Conservation (phyloP, 768 basidiomycete genomes). For the Trametes villosa region DNA sequence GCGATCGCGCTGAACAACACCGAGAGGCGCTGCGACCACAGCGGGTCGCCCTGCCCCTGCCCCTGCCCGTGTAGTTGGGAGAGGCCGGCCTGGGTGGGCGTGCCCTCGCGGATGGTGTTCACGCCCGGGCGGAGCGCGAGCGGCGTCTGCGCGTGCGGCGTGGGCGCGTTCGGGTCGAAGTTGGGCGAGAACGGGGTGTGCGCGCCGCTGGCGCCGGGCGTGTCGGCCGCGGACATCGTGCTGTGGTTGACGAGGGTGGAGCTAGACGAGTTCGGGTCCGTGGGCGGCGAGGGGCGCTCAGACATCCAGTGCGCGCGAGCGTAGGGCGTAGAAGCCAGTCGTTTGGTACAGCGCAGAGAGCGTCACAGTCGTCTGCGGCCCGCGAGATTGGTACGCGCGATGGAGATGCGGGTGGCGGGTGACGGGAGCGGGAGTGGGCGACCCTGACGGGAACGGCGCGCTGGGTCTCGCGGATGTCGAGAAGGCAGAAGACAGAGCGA, state of each 20-base stretch:
- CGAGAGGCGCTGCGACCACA: slow-evolving; percentile 41
- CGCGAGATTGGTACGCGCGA: too few species aligned
- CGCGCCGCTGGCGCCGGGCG: not conserved
- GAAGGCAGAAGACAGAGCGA: not conserved
- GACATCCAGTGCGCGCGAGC: not conserved
- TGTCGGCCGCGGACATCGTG: not conserved
- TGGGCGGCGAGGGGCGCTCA: slow-evolving; percentile 28
- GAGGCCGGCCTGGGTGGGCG: too few species aligned
- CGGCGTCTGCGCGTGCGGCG: slow-evolving; percentile 14
- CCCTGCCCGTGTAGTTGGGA: too few species aligned
- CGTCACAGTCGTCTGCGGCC: too few species aligned
- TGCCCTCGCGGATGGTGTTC: not conserved
- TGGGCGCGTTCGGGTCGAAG: slow-evolving; percentile 28
- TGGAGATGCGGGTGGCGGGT: not conserved
- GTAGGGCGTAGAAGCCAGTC: too few species aligned
- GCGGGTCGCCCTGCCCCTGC: too few species aligned
- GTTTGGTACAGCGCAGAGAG: too few species aligned
- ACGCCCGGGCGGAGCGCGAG: not conserved
- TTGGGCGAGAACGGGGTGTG: slow-evolving; percentile 27
- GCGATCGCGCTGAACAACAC: slow-evolving; percentile 45
- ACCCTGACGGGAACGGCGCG: not conserved
- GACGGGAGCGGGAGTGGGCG: too few species aligned
- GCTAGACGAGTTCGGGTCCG: slow-evolving; percentile 24
- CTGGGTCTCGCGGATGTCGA: not conserved
- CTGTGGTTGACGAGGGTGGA: slow-evolving; percentile 26